These are phyloP conservation scores for Coemansia sp. DNA, from an alignment of 192 early-diverging fungal species.

Conservation along the genomic window DNA sequence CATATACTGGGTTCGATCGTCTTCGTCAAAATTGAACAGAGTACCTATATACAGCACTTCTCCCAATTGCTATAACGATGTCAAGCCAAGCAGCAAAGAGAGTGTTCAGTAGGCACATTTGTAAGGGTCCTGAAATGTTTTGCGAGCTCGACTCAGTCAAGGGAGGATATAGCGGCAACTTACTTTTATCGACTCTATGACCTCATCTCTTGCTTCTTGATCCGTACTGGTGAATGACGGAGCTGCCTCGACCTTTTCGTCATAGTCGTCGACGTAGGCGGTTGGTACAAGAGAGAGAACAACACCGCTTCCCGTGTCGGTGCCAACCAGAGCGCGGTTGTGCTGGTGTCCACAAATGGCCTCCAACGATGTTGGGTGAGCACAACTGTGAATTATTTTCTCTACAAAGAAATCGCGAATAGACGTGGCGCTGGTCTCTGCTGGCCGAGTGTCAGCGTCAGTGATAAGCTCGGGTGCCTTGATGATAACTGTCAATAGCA, in stretches of 20 bases:
- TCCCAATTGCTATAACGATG: constrained; percentile 37
- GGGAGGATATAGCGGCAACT: background rate
- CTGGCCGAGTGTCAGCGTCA: background rate
- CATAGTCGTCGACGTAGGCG: background rate
- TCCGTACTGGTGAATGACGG: background rate
- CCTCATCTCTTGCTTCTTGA: background rate
- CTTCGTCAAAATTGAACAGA: constrained; percentile 41
- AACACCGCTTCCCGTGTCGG: constrained; percentile 7
- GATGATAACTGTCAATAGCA: constrained; percentile 18
- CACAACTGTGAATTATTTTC: constrained; percentile 25
- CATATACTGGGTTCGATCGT: background rate
- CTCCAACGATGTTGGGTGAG: constrained; percentile 3
- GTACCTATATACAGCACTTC: constrained; percentile 39
- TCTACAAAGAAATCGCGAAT: constrained; percentile 54
- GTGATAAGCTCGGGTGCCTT: constrained; percentile 40
- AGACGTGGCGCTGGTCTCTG: background rate
- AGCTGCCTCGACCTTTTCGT: background rate
- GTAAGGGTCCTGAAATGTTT: background rate
- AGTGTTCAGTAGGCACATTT: background rate
- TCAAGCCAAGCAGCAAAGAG: background rate
- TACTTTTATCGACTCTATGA: constrained; percentile 34
- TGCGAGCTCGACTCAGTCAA: background rate
- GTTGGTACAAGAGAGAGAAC: constrained; percentile 17
- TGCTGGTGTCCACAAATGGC: constrained; percentile 12
- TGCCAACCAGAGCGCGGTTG: constrained; percentile 16